Evolutionary conservation across 148 eudicot genomes (phyloP), one percentile per base, ranked within the genome.

Genomic region (Gaultheria prostrata): DNA sequence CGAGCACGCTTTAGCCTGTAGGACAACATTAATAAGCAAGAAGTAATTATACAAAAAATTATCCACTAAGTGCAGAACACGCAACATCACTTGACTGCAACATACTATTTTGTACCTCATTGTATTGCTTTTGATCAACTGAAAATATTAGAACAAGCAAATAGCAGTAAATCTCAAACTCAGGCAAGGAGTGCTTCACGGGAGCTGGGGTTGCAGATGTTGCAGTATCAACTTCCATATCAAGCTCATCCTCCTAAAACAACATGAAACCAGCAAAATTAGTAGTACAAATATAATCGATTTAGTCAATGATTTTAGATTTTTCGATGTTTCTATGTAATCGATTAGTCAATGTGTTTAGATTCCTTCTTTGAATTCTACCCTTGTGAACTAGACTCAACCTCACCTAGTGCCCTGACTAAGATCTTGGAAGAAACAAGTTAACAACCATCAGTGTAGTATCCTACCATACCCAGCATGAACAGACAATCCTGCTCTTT

Each of bases 151-250:
- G 87, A 21, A 95, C 98, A 80, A 94, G 93, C 89, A 93, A 90
- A 89, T 93, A 91, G 88, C 98, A 91, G 80, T 88, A 94, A 57
- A 95, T 92, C 89, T 95, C 98, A 84, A 95, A 82, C 92, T 95
- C 98, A 9, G 98, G 98, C 56, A 93, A 83, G 43, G 88, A 85
- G 81, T 93, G 94, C 88, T 95, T 95, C 17, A 86, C 89, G 43
- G 94, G 92, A 71, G 88, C 86, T 88, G 88, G 92, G 72, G 90
- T 84, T 46, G 89, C 88, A 79, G 98, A 94, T 80, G 94, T 88
- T 78, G 96, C 96, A 59, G 91, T 93, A 73, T 95, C 98, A 84
- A 95, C 94, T 86, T 95, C 98, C 98, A 95, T 95, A 84, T 92
- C 95, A 76, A 90, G 92, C 45, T 94, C 95, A 83, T 89, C 92